Conservation (phyloP, 805 yeast species). For the Ogataea parapolymorpha region DNA sequence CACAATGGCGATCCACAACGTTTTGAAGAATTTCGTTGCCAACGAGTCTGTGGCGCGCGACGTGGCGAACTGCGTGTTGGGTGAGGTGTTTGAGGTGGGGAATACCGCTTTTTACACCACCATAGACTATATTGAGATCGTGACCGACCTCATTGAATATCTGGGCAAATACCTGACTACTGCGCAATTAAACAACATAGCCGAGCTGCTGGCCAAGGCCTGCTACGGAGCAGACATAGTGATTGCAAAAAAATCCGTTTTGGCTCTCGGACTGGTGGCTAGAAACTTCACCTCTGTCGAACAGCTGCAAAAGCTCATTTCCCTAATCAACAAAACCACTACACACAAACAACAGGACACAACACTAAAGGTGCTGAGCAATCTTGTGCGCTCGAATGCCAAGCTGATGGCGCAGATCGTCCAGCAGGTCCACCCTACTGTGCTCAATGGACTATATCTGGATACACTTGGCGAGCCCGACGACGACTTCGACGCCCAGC, state of each 20-base stretch:
- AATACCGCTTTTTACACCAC: slow-evolving; percentile 21
- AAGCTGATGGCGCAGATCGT: slow-evolving; percentile 19
- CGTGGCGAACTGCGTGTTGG: slow-evolving; percentile 38
- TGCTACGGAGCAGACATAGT: slow-evolving; percentile 42
- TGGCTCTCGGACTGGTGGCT: slow-evolving; percentile 37
- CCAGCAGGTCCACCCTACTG: slow-evolving; percentile 11
- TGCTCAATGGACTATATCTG: slow-evolving; percentile 14
- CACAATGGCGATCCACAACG: slow-evolving; percentile 49
- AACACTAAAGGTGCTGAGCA: slow-evolving; percentile 17
- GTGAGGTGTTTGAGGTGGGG: slow-evolving; percentile 30
- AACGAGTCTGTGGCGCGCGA: slow-evolving; percentile 16
- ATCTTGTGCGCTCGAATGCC: slow-evolving; percentile 29
- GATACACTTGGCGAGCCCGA: slow-evolving; percentile 24
- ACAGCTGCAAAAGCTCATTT: slow-evolving; percentile 22
- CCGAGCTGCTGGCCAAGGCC: slow-evolving; percentile 32
- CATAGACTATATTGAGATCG: slow-evolving; percentile 59
- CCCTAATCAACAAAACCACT: not conserved
- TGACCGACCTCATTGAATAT: slow-evolving; percentile 51
- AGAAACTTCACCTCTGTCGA: slow-evolving; percentile 20
- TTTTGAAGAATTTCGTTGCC: slow-evolving; percentile 34
- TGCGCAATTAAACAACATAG: slow-evolving; percentile 23
- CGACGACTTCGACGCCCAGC: slow-evolving; percentile 35
- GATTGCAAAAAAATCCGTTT: slow-evolving; percentile 42
- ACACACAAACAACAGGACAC: slow-evolving; percentile 13
- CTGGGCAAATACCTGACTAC: slow-evolving; percentile 33